phyloP scores from a whole-genome alignment of 2,329 filamentous ascomycete genomes.

The Fusarium dimerum region DNA sequence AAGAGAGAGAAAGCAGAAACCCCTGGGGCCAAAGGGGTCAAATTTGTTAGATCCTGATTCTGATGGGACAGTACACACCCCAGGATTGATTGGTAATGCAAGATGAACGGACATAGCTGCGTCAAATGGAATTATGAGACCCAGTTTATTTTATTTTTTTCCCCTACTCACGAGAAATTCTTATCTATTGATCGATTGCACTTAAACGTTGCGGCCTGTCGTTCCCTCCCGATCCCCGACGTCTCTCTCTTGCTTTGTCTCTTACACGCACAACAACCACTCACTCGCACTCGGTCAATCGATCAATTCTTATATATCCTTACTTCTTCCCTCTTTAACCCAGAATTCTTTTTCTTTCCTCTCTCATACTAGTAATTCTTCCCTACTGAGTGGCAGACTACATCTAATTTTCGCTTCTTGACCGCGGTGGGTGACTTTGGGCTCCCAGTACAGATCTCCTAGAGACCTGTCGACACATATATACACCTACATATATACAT shows the following conservation, averaged over 20 bases:
- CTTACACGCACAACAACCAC: background rate
- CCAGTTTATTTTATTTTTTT: constrained; percentile 14
- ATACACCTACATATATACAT: constrained; percentile 2
- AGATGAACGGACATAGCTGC: background rate
- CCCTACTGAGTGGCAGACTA: background rate
- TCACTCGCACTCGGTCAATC: constrained; percentile 5
- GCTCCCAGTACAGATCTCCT: constrained; percentile 25
- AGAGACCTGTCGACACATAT: constrained; percentile 11
- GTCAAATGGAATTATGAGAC: constrained; percentile 1
- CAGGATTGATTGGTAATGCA: constrained; percentile 9
- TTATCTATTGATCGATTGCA: background rate
- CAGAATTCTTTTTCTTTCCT: background rate
- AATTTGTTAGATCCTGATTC: no score
- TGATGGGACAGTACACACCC: background rate
- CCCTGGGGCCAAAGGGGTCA: no score
- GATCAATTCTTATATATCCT: constrained; percentile 6
- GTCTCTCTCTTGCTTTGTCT: constrained; percentile 7
- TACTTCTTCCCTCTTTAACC: constrained; percentile 2
- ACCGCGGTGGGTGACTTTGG: constrained; percentile 29
- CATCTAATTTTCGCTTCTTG: background rate
- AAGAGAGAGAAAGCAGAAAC: no score
- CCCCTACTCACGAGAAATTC: background rate
- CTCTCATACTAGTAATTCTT: background rate
- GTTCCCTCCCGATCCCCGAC: constrained; percentile 11
- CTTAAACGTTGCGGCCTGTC: constrained; percentile 22